These are phyloP conservation scores for Fusarium ramigenum DNA, from an alignment of 2,329 filamentous ascomycete species.

Conservation along the genomic window DNA sequence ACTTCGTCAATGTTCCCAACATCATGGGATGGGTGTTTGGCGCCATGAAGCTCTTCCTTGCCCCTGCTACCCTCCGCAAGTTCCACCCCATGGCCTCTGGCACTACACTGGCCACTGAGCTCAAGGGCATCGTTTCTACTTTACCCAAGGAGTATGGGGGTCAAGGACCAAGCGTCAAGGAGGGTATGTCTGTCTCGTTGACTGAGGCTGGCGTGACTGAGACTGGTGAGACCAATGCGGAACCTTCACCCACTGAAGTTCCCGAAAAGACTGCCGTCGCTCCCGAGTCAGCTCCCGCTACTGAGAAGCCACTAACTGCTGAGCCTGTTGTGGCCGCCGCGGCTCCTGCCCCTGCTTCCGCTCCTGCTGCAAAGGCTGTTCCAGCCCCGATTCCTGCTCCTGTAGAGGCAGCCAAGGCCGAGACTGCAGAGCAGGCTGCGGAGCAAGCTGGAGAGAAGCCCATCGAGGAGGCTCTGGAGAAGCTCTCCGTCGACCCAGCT, in stretches of 20 bases:
- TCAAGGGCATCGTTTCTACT: constrained; percentile 66
- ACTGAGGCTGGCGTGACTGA: constrained; percentile 21
- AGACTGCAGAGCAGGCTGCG: constrained; percentile 26
- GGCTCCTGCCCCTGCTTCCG: background rate
- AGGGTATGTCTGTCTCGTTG: constrained; percentile 47
- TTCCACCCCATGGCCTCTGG: constrained; percentile 83
- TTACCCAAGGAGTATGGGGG: constrained; percentile 85
- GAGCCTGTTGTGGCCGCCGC: constrained; percentile 1
- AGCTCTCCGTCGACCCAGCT: constrained; percentile 19
- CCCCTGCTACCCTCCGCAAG: constrained; percentile 78
- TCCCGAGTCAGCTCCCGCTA: background rate
- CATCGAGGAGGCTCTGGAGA: constrained; percentile 28
- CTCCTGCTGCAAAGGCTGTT: background rate
- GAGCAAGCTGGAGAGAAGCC: constrained; percentile 30
- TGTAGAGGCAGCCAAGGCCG: constrained; percentile 29
- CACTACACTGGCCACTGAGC: constrained; percentile 69
- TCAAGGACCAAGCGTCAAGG: constrained; percentile 61
- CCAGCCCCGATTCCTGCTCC: constrained; percentile 17
- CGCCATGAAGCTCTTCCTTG: constrained; percentile 79
- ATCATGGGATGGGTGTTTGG: constrained; percentile 90
- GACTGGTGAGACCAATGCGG: constrained; percentile 4
- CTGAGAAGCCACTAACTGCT: background rate
- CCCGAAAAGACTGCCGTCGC: background rate
- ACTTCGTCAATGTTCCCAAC: constrained; percentile 92
- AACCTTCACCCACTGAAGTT: background rate